A percentile compares a stretch with the other conserved stretches of the same genome.
phyloP scores from a whole-genome alignment of 495 filamentous ascomycete genomes.

The Bombardia bombarda region DNA sequence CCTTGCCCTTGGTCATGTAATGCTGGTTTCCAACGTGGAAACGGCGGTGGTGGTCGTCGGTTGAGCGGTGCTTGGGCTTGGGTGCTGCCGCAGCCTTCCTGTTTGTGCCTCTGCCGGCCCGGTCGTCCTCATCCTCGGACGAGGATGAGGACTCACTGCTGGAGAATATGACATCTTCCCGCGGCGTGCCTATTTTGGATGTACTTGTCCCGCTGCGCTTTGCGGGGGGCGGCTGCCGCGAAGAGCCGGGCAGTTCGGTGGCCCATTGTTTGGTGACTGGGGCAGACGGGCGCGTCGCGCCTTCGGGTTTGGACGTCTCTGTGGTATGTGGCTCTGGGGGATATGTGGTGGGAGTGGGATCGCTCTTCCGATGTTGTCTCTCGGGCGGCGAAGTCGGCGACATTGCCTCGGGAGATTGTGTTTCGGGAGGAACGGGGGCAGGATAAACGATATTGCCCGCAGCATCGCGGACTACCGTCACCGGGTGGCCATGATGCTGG shows the following conservation, averaged over 20 bases:
- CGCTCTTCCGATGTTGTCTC: slow-evolving; percentile 3
- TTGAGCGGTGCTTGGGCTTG: not conserved
- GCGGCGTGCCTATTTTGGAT: not conserved
- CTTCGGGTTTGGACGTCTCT: not conserved
- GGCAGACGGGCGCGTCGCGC: slow-evolving; percentile 4
- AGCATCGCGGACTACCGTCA: slow-evolving; percentile 22
- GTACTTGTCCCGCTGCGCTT: slow-evolving; percentile 22
- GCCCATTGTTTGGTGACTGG: slow-evolving; percentile 10
- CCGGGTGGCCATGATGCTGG: slow-evolving; percentile 11
- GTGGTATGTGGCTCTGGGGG: too few relatives aligned
- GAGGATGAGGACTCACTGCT: slow-evolving; percentile 21
- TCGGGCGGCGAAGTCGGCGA: slow-evolving; percentile 4
- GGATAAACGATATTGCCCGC: slow-evolving; percentile 29
- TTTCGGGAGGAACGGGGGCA: slow-evolving; percentile 26
- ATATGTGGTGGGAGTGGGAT: too few relatives aligned
- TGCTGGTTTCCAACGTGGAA: slow-evolving; percentile 56
- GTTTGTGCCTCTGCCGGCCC: not conserved
- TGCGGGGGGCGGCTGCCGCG: slow-evolving; percentile 8
- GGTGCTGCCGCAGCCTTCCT: not conserved
- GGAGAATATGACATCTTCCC: slow-evolving; percentile 9
- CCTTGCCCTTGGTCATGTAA: slow-evolving; percentile 55
- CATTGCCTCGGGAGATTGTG: slow-evolving; percentile 18
- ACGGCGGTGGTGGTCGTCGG: slow-evolving; percentile 24
- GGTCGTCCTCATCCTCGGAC: slow-evolving; percentile 15
- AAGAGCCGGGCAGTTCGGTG: slow-evolving; percentile 12